Evolutionary conservation across 176 grass and related monocot species (phyloP), one percentile per base, ranked within the genome.

Genomic region (Paspalum notatum): DNA sequence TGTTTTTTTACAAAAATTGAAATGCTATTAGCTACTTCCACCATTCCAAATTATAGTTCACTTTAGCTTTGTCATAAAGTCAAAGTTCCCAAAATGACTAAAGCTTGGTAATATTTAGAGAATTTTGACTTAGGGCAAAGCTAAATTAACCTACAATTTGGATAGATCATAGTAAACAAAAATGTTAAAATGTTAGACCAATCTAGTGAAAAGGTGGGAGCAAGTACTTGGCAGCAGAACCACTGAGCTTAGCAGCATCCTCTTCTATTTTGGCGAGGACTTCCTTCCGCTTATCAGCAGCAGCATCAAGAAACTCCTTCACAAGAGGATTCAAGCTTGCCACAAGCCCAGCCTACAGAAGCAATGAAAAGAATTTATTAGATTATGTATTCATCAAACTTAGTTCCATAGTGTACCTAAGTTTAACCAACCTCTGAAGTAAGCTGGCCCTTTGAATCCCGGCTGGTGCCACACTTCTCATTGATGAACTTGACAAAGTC

Each of bases 401-500:
- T 32, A 32, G 32, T 32, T 32, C 32, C 32, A 32, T 3, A 32
- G 32, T 32, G 32, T 32, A 32, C 32, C 32, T 32, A 32, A 32
- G 32, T 17, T 13, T 46, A 51, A 81, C 71, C 5, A 68, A 92
- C 94, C 89, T 97, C 85, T 21, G 84, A 84, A 66, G 94, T 87
- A 32, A 97, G 91, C 86, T 91, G 77, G 62, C 94, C 91, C 52
- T 91, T 93, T 16, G 84, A 78, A 76, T 97, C 91, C 85, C 94
- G 91, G 71, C 69, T 93, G 18, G 89, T 84, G 74, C 91, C 94
- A 77, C 88, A 83, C 58, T 88, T 97, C 75, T 93, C 94, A 67
- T 97, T 97, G 62, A 97, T 84, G 77, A 97, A 93, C 67, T 87
- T 93, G 54, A 93, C 84, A 66, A 97, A 97, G 68, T 89, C 91